These are phyloP conservation scores for Berberis thunbergii DNA, from an alignment of 164 flowering plant genomes.

Conservation along the genomic window DNA sequence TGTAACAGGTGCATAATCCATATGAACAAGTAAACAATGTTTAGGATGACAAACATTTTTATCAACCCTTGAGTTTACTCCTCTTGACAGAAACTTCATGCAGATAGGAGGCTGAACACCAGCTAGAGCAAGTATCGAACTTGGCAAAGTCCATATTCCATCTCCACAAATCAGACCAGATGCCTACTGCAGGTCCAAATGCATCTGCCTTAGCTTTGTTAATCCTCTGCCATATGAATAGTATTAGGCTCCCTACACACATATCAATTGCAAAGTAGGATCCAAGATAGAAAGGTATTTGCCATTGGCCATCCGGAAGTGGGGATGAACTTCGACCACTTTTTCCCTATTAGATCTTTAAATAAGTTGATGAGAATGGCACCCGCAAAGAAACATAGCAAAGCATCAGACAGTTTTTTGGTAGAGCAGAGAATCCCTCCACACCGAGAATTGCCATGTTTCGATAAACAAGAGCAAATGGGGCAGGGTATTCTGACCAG, in stretches of 20 bases:
- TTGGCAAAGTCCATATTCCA: conserved; percentile 50
- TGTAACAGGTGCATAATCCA: neutral
- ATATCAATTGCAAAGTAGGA: conserved; percentile 46
- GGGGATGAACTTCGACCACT: conserved; percentile 32
- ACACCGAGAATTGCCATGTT: conserved; percentile 52
- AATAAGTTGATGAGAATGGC: conserved; percentile 35
- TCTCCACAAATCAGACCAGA: conserved; percentile 59
- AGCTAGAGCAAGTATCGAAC: conserved; percentile 37
- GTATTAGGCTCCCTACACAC: conserved; percentile 50
- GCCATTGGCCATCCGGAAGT: conserved; percentile 65
- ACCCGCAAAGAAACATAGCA: conserved; percentile 29
- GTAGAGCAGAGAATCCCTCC: conserved; percentile 40
- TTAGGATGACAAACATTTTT: conserved; percentile 16
- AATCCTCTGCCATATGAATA: conserved; percentile 33
- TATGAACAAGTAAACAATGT: neutral
- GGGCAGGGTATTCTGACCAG: conserved; percentile 37
- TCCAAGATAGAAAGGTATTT: conserved; percentile 50
- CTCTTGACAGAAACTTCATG: conserved; percentile 43
- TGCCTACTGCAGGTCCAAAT: conserved; percentile 47
- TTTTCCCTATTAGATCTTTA: conserved; percentile 23
- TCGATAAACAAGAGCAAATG: conserved; percentile 35
- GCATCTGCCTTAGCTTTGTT: conserved; percentile 45
- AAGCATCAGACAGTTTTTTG: conserved; percentile 39
- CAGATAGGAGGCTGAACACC: conserved; percentile 44
- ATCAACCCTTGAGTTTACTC: conserved; percentile 27